Base-by-base conservation (phyloP, 208 protist genomes). In the Tritrichomonas musculus region DNA sequence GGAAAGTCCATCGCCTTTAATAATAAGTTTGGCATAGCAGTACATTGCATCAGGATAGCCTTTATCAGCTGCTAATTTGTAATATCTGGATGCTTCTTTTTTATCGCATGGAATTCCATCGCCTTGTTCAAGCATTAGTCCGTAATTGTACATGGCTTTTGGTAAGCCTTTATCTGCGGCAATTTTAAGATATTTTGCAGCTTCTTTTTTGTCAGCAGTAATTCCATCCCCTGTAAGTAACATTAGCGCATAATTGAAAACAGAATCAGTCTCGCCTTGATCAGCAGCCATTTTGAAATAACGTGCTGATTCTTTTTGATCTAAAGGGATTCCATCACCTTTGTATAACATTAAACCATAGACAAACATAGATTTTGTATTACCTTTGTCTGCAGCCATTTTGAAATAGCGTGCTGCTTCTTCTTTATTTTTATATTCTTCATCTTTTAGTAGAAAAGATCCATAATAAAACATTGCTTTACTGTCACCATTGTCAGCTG, bases 301-400 rank as follows among this genome's bases (percentile, higher is more conserved):
- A 11, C 27, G 14, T 27, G 77, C 77, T 3, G 77, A 33, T 8
- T 30, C 33, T 5, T n/a, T 39, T 30, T 25, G 25, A 36, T 92
- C 77, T 36, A 49, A 57, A 5, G 47, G n/a, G 25, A 64, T 8
- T n/a, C 41, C 77, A 17, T 20, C n/a, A 0, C 73, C 73, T 50
- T 82, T 82, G 9, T 36, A 9, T 20, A 33, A 53, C 73, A 82
- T 82, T 36, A 50, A n/a, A 3, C 41, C 73, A 0, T 53, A 11
- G 44, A 57, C n/a, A 44, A 33, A 57, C 3, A 64, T 13, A n/a
- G 77, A 50, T 20, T 64, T 33, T 17, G 44, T 92, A 22, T 92
- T 92, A 13, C 77, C 77, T 36, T 92, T 50, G 13, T 92, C 77
- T 3, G 77, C 77, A 60, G 77, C 77, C 77, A 64, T 92, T 27